phyloP scores from a whole-genome alignment of 768 basidiomycete genomes.

The Suillus plorans region DNA sequence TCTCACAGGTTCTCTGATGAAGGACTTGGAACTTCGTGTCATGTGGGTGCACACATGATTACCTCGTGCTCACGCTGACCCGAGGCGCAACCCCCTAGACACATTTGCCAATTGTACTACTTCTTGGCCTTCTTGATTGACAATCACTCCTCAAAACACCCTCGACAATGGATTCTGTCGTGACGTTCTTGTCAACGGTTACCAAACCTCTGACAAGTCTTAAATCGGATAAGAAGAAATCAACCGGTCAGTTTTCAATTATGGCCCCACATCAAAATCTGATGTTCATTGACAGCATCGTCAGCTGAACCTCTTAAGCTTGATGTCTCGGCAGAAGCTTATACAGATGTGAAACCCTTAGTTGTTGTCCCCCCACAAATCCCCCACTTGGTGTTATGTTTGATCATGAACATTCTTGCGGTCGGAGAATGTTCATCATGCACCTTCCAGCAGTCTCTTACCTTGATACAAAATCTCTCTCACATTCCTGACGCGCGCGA shows the following conservation, averaged over 20 bases:
- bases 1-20: too few species aligned
- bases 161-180: slow-evolving; percentile 91
- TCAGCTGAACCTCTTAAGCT: too few species aligned
- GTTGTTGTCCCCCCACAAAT: slow-evolving; percentile 80
- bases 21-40: too few species aligned
- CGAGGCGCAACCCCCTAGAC: too few species aligned
- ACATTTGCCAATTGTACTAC: slow-evolving; percentile 87
- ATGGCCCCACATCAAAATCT: too few species aligned
- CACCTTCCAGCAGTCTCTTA: slow-evolving; percentile 93
- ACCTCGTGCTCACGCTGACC: too few species aligned
- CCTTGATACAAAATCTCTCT: slow-evolving; percentile 90
- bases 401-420: slow-evolving; percentile 97
- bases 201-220: slow-evolving; percentile 78
- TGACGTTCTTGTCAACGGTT: slow-evolving; percentile 81
- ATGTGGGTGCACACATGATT: too few species aligned
- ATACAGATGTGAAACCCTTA: slow-evolving; percentile 48
- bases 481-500: slow-evolving; percentile 86
- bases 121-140: slow-evolving; percentile 86
- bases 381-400: slow-evolving; percentile 77
- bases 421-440: slow-evolving; percentile 93
- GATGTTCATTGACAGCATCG: too few species aligned
- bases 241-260: too few species aligned
- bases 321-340: too few species aligned
- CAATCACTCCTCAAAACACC: slow-evolving; percentile 83
- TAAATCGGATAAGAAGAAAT: slow-evolving; percentile 51